Base-by-base conservation (phyloP, 192 early-diverging fungal species). In the Umbelopsis ramanniana region DNA sequence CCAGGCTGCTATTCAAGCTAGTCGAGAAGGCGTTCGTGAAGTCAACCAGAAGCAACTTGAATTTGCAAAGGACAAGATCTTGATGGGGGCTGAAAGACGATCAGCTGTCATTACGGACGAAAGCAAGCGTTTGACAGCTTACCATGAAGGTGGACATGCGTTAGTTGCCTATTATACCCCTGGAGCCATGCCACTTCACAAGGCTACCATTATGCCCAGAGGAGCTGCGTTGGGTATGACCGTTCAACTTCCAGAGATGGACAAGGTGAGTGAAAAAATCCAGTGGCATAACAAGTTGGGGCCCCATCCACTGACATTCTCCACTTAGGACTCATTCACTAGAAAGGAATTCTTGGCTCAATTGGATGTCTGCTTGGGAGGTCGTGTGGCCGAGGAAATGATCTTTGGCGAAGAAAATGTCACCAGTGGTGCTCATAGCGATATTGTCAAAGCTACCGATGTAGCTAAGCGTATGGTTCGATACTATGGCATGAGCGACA, bases 111-210 rank as follows among this genome's bases (percentile, higher is more conserved):
- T 98, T 54, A 94, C 95, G 6, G 93, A 92, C 14, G 90, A 97
- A 60, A 88, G 82, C 74, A 97, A 97, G 75, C 84, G 88, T 22
- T 76, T 95, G 38, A 99, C 97, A 7, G 97, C 98, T 2, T 99
- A 98, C 75, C 98, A 99, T 78, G 98, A 99, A 77, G 97, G 96
- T 46, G 98, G 98, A 0, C 98, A 99, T 80, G 91, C 98, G 0
- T 80, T 99, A 45, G 96, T 97, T 2, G 97, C 97, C 7, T 85
- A 94, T 77, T 95, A 94, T 83, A 98, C 96, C n/a, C 86, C 89
- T 21, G 97, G 96, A 9, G 96, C 98, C 8, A 92, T 93, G 87
- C 95, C 97, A 35, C 76, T 99, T 70, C 96, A 98, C 83, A 99
- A 99, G 78, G 97, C 97, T 6, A 99, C 98, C 1, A 94, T 99